Base-by-base conservation (phyloP, 345 rosid species). In the Citropsis articulata region DNA sequence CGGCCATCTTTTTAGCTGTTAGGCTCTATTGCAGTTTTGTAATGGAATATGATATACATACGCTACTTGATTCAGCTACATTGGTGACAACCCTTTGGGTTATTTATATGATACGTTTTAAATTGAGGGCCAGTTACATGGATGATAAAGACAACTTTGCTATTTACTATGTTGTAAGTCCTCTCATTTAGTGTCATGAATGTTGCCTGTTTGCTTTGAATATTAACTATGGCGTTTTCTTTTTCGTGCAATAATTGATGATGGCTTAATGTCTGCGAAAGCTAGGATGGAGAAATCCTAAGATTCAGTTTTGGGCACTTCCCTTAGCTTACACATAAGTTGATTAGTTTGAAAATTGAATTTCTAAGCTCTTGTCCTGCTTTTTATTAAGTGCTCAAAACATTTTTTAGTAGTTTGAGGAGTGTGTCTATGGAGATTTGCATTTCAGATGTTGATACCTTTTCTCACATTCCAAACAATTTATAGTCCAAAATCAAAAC, bases 31-130 rank as follows among this genome's bases (percentile, higher is more conserved):
- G 98, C 79, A 93, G 98, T 85, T 86, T 93, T 82, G 98, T 94
- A 40, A 94, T 94, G 97, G 98, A 93, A 71, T 91, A 86, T 85
- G 97, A 92, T 85, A 90, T 94, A 48, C 97, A 93, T 81, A 94
- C 98, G 4, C 1, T 94, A 40, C 96, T 94, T 61, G 97, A 94
- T 84, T 83, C 94, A 53, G 90, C 97, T 75, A 93, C 97, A 6
- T 79, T 93, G 82, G 87, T 64, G 35, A 86, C 98, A 55, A 94
- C 98, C 9, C 85, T 94, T 71, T 94, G 92, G 91, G 97, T 94
- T 82, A 91, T 94, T 55, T 94, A 93, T 68, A 93, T 88, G 98
- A 94, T 94, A 56, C 95, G 95, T 61, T 89, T 93, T 81, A 90
- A 90, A 68, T 91, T 94, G 73, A 85, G 75, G 73, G 85, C 97